Percentiles rank a stretch among this genome's conserved stretches.
Conservation (phyloP, 108 stramenopile species). For the Mayamaea pseudoterrestris region DNA sequence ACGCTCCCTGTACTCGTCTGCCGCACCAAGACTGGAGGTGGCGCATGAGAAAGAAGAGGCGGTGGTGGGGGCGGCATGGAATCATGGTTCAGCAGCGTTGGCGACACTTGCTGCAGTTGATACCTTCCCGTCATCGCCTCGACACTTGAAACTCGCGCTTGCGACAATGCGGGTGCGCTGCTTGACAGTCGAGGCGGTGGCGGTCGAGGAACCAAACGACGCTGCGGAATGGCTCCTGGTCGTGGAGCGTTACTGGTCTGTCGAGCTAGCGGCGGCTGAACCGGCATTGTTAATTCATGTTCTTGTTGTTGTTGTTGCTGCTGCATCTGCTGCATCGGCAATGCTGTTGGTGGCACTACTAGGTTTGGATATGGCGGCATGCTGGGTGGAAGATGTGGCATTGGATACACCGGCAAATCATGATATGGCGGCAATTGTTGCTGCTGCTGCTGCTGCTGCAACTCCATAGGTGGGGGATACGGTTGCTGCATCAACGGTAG, state of each 20-base stretch:
- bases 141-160: too few relatives aligned
- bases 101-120: too few relatives aligned
- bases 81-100: not conserved
- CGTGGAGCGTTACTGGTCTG: not conserved
- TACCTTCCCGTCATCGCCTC: not conserved
- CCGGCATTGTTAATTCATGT: too few relatives aligned
- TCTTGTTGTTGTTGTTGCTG: slow-evolving; percentile 13
- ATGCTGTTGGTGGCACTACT: not conserved
- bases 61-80: slow-evolving; percentile 10
- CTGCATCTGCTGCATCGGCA: slow-evolving; percentile 2
- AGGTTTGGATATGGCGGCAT: not conserved
- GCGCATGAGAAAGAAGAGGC: not conserved
- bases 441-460: slow-evolving; percentile 16
- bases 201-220: not conserved
- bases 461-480: not conserved
- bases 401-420: too few relatives aligned
- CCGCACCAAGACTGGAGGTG: slow-evolving; percentile 1
- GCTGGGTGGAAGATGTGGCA: too few relatives aligned
- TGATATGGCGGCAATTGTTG: too few relatives aligned
- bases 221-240: not conserved
- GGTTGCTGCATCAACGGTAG: not conserved
- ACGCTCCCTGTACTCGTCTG: slow-evolving; percentile 15
- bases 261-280: not conserved
- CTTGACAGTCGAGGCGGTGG: not conserved
- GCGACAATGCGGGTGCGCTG: not conserved